Base-by-base conservation (phyloP, 2,329 filamentous ascomycete species). In the Mycocentrospora acerina region DNA sequence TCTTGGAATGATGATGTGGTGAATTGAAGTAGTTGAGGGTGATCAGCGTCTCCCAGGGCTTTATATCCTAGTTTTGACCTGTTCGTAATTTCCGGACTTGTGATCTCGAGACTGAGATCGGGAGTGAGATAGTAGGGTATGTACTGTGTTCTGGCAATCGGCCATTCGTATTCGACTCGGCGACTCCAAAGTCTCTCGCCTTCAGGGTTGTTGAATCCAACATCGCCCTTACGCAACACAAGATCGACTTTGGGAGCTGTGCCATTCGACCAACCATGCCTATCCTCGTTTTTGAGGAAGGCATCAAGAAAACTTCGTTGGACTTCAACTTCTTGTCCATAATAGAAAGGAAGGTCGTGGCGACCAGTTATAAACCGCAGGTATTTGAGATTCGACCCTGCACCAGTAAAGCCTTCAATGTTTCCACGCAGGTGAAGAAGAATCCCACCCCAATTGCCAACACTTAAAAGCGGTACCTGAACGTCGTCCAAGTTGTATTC, bases 361-460 rank as follows among this genome's bases (percentile, higher is more conserved):
- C 29, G 31, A 35, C 27, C 22, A 19, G 12, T 24, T 3, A 13
- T 22, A 19, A 32, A 13, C 7, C 82, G 77, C 0, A 86, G 70
- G 47, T 81, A 86, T 59, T 86, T 86, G 38, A 80, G 67, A 43
- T 78, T 69, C 1, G 81, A 85, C 1, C 80, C 80, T 0, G 82
- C 81, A 31, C 79, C 71, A 3, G 67, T 68, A 37, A 75, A 86
- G 0, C 82, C 83, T 46, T 82, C 72, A 7, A 86, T 71, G 46
- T 86, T 86, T 2, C 83, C 83, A 5, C 83, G 71, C 4, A 86
- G 70, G 48, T 86, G 83, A 1, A 86, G 70, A 2, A 81, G 62
- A 31, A 86, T 86, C 1, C 81, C 81, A 11, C 82, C 82, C 81
- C 81, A 85, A 58, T 86, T 86, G 0, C 74, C 83, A 0, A 86